Base-by-base conservation (phyloP, 2,329 filamentous ascomycete genomes). In the Zymoseptoria tritici region DNA sequence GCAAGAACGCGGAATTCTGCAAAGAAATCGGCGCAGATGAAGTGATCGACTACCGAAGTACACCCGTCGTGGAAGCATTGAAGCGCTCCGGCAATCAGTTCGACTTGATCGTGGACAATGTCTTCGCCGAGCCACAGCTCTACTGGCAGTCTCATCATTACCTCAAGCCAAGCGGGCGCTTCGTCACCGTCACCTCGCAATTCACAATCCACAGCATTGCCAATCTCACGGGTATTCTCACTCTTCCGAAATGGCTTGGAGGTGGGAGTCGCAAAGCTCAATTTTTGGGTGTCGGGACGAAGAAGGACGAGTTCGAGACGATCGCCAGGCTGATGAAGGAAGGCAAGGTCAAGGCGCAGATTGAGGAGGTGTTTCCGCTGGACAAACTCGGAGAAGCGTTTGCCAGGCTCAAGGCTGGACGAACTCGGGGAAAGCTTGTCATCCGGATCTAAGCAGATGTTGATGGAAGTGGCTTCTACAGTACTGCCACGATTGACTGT, bases 371-470 rank as follows among this genome's bases (percentile, higher is more conserved):
- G 1, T 85, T 80, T 64, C 73, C 77, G 9, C 83, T 84, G 68
- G 82, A 83, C 54, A 78, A 87, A 56, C 79, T 76, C 1, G 78
- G 79, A 0, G 78, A 81, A 65, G 85, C 84, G 0, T 84, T 83
- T 69, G 78, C 80, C 69, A 83, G 79, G 67, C 67, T 87, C 64
- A 85, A 81, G 73, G 81, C 76, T 0, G 80, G 81, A 0, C 77
- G 80, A 50, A 77, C 81, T 1, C 81, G 73, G 64, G 86, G 85
- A 0, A 88, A 88, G 74, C 74, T 88, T 61, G 76, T 88, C 4
- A 66, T 79, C 9, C 60, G 66, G 29, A 65, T 69, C 11, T 51
- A 53, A 21, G n/a, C 11, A n/a, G 42, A 56, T 52, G 22, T 6
- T 7, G 20, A 50, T 53, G 4, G 52, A 8, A 19, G 1, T 29